Evolutionary conservation across 2,329 filamentous ascomycete species (phyloP).

Genomic region (Penicillium fuscoglaucum): DNA sequence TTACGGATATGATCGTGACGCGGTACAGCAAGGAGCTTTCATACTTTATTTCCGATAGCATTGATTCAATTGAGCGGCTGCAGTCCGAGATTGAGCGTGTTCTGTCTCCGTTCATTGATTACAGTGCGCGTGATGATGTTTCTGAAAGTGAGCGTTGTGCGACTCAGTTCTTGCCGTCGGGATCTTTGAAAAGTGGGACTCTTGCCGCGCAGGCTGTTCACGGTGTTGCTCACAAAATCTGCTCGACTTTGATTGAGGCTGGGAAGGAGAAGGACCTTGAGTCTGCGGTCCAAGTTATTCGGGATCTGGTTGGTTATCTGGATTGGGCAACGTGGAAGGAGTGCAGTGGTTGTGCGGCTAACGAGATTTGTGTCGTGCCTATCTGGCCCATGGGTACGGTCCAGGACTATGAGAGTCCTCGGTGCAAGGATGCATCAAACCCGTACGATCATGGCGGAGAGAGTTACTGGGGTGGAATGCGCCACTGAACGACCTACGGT

Average conservation of each 20-base stretch:
- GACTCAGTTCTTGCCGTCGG: slow-evolving; percentile 36
- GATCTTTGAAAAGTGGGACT: slow-evolving; percentile 6
- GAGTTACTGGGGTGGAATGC: slow-evolving; percentile 31
- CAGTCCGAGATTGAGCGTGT: slow-evolving; percentile 31
- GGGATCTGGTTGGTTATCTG: slow-evolving; percentile 51
- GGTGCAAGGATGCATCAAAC: slow-evolving; percentile 40
- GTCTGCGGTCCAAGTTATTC: slow-evolving; percentile 34
- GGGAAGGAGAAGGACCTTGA: slow-evolving; percentile 23
- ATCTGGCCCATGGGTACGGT: slow-evolving; percentile 62
- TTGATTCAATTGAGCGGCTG: slow-evolving; percentile 26
- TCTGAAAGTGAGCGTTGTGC: slow-evolving; percentile 36
- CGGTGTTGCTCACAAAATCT: slow-evolving; percentile 34
- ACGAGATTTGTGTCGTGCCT: slow-evolving; percentile 62
- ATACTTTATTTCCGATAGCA: slow-evolving; percentile 33
- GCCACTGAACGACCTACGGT: not conserved
- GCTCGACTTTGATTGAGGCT: slow-evolving; percentile 32
- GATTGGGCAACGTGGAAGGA: slow-evolving; percentile 63
- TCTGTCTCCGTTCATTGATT: slow-evolving; percentile 41
- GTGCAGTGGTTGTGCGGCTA: slow-evolving; percentile 53
- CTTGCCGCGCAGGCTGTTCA: slow-evolving; percentile 33
- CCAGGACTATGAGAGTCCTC: slow-evolving; percentile 56
- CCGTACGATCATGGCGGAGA: slow-evolving; percentile 25
- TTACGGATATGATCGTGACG: slow-evolving; percentile 64
- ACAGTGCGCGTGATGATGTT: slow-evolving; percentile 27
- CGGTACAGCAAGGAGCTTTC: slow-evolving; percentile 61